Evolutionary conservation across 2,329 filamentous ascomycete species (phyloP).

Genomic region (Aquanectria penicillioides): DNA sequence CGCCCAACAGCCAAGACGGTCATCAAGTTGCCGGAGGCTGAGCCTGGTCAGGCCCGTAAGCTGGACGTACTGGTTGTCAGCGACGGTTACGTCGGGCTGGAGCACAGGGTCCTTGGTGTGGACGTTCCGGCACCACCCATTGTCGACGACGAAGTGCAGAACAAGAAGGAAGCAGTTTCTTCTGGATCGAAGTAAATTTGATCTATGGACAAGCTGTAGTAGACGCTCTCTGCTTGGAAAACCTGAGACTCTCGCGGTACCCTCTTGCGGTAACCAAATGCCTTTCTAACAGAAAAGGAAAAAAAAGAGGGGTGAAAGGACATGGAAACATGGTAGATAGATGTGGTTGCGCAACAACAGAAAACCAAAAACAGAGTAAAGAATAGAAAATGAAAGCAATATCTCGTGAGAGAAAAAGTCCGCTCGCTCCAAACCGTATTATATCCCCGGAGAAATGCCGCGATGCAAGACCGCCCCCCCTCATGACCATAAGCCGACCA

Average conservation of each 20-base stretch:
- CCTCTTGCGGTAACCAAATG: no score
- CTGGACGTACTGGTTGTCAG: conserved; percentile 83
- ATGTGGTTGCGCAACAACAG: background rate
- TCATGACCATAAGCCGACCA: conserved; percentile 24
- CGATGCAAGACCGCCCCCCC: conserved; percentile 27
- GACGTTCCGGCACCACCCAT: conserved; percentile 61
- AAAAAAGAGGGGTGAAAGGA: conserved; percentile 15
- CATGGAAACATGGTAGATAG: conserved; percentile 12
- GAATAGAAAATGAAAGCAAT: conserved; percentile 3
- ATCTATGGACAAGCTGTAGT: conserved; percentile 28
- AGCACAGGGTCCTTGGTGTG: conserved; percentile 59
- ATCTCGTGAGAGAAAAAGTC: conserved; percentile 33
- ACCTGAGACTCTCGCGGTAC: conserved; percentile 7
- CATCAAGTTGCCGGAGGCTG: conserved; percentile 68
- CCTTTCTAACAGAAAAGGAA: no score
- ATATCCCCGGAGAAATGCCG: conserved; percentile 36
- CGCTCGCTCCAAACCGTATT: conserved; percentile 25
- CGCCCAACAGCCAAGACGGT: conserved; percentile 64
- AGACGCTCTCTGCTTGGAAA: conserved; percentile 10
- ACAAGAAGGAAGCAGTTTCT: conserved; percentile 49
- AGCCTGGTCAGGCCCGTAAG: conserved; percentile 61
- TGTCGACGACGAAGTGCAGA: conserved; percentile 58
- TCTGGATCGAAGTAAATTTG: conserved; percentile 33
- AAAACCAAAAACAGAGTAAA: background rate
- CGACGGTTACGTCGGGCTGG: conserved; percentile 86